phyloP scores from a whole-genome alignment of 1,139 yeast species.

The Geotrichum citri-aurantii region DNA sequence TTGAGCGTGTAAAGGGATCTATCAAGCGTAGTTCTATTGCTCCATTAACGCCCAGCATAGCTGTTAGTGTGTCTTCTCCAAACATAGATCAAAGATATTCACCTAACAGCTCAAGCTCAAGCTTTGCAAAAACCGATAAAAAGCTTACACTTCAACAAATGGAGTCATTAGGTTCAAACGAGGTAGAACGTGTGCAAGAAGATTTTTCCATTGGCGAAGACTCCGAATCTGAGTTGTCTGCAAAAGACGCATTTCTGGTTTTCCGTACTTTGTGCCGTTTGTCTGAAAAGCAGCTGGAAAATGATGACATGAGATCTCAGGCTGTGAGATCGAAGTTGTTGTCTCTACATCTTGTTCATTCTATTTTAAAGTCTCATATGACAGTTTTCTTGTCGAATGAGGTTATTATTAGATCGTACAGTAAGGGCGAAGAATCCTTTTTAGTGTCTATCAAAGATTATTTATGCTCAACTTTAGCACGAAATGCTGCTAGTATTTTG shows the following conservation, averaged over 20 bases:
- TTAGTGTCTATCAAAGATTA: constrained; percentile 81
- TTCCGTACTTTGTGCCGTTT: constrained; percentile 93
- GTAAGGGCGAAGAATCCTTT: constrained; percentile 57
- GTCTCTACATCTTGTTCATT: constrained; percentile 81
- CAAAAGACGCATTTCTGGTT: constrained; percentile 87
- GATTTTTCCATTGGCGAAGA: constrained; percentile 24
- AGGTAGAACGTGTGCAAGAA: constrained; percentile 20
- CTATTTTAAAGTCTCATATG: constrained; percentile 78
- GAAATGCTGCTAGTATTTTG: constrained; percentile 88
- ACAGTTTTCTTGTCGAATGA: constrained; percentile 68
- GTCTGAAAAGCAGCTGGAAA: constrained; percentile 74
- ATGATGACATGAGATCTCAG: constrained; percentile 85
- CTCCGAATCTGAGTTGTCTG: constrained; percentile 59
- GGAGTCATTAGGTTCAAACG: constrained; percentile 22
- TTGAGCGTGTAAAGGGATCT: constrained; percentile 55
- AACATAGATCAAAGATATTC: not conserved
- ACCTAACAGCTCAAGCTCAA: not conserved
- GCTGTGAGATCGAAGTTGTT: constrained; percentile 85
- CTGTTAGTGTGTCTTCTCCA: constrained; percentile 1
- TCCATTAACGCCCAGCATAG: constrained; percentile 14
- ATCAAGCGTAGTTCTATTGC: constrained; percentile 11
- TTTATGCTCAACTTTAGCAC: constrained; percentile 70
- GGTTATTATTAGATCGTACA: constrained; percentile 54
- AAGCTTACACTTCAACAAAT: constrained; percentile 27
- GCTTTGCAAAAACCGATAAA: not conserved